These are phyloP conservation scores for Kluyveromyces wickerhamii DNA, from an alignment of 805 yeast genomes.

Conservation along the genomic window DNA sequence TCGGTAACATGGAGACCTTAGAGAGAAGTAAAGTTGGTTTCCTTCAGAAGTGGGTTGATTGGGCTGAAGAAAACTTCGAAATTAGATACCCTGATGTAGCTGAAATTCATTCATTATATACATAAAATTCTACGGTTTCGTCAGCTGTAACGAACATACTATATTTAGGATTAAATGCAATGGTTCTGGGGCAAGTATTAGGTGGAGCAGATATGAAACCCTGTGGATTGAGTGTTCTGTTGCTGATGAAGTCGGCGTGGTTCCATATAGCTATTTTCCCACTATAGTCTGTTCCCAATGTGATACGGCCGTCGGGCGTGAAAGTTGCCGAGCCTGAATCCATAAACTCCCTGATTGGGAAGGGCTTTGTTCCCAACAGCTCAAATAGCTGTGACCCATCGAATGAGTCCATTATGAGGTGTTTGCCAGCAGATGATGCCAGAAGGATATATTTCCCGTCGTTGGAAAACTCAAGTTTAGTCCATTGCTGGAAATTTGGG, in stretches of 20 bases:
- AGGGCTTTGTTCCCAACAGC: conserved; percentile 41
- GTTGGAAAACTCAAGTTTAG: conserved; percentile 69
- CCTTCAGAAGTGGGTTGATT: conserved; percentile 56
- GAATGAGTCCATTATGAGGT: conserved; percentile 63
- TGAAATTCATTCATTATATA: conserved; percentile 27
- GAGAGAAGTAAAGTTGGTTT: conserved; percentile 35
- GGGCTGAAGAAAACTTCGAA: conserved; percentile 62
- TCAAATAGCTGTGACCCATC: conserved; percentile 44
- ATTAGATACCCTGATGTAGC: conserved; percentile 56
- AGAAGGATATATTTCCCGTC: conserved; percentile 60
- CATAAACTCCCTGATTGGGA: conserved; percentile 37
- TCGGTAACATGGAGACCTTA: conserved; percentile 80
- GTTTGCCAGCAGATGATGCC: conserved; percentile 47
- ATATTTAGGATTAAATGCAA: conserved; percentile 35
- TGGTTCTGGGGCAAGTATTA: conserved; percentile 33
- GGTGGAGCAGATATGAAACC: conserved; percentile 26
- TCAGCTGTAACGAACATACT: conserved; percentile 33
- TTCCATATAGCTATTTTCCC: conserved; percentile 50
- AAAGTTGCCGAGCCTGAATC: conserved; percentile 52
- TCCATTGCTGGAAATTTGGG: conserved; percentile 38
- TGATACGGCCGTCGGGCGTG: conserved; percentile 59
- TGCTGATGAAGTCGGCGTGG: conserved; percentile 26
- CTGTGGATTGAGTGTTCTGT: conserved; percentile 19
- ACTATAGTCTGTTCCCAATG: conserved; percentile 53
- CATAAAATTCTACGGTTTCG: conserved; percentile 31